Conservation (phyloP, 129 eudicot genomes). For the Arctium minus region DNA sequence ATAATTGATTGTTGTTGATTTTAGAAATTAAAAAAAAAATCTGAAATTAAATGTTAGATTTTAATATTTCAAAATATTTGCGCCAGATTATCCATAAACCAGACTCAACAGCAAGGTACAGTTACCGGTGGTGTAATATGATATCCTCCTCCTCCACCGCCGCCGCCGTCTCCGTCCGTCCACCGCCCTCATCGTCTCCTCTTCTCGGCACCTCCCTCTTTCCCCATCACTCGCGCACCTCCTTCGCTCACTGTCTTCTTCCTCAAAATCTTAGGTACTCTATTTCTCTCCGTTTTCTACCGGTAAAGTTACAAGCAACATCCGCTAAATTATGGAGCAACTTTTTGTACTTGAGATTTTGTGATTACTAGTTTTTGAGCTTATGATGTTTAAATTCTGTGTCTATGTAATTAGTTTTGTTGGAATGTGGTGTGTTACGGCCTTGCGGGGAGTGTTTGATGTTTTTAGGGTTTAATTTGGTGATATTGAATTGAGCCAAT, state of each 20-base stretch:
- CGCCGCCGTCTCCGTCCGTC: constrained; percentile 17
- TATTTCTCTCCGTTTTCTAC: neutral
- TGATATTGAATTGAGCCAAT: constrained; percentile 4
- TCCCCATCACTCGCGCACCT: constrained; percentile 15
- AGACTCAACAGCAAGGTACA: neutral
- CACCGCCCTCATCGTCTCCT: constrained; percentile 22
- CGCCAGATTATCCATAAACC: constrained; percentile 18
- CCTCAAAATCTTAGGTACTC: constrained; percentile 18
- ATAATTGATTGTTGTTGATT: too few relatives aligned
- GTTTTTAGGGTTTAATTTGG: constrained; percentile 15
- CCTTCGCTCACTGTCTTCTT: neutral
- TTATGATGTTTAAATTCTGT: neutral
- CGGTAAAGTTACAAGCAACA: constrained; percentile 1
- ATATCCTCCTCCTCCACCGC: constrained; percentile 22
- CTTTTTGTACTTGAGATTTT: neutral
- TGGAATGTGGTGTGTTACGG: neutral
- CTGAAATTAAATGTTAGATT: neutral
- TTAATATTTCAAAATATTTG: neutral
- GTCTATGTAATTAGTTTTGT: neutral
- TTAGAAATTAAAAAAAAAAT: neutral
- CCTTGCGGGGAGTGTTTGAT: neutral
- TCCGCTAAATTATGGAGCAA: neutral
- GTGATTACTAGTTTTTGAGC: neutral
- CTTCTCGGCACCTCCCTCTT: constrained; percentile 29
- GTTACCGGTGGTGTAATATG: constrained; percentile 16